phyloP scores from a whole-genome alignment of 176 grass and related monocot species.

The Avena eriantha region DNA sequence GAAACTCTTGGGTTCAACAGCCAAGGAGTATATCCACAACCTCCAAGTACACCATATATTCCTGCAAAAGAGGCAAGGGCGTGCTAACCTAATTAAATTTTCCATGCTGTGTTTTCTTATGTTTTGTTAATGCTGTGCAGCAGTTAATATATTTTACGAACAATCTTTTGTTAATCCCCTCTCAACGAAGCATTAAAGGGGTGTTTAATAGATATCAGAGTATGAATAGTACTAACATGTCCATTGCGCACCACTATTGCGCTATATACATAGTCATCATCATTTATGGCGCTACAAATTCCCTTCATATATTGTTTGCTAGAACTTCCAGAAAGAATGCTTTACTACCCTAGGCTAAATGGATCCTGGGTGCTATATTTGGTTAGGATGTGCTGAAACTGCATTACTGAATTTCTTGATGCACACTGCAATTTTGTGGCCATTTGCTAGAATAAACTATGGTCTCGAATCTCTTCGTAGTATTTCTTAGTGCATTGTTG shows the following conservation, averaged over 20 bases:
- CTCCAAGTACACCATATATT: conserved; percentile 58
- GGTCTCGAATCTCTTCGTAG: neutral
- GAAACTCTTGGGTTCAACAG: conserved; percentile 58
- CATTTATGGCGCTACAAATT: neutral
- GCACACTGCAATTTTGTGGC: neutral
- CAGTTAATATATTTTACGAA: neutral
- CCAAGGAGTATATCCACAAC: conserved; percentile 71
- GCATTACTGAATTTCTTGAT: neutral
- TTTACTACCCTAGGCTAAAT: conserved; percentile 7
- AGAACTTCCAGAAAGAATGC: neutral
- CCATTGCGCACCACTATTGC: neutral
- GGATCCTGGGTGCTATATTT: neutral
- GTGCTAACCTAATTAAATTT: conserved; percentile 5
- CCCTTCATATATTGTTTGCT: no score
- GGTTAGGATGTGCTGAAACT: conserved; percentile 9
- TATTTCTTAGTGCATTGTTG: neutral
- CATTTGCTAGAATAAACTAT: conserved; percentile 7
- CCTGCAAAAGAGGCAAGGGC: conserved; percentile 67
- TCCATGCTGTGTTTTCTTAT: neutral
- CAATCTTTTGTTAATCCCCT: neutral
- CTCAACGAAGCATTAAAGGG: neutral
- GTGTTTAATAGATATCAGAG: neutral
- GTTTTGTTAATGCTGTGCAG: neutral
- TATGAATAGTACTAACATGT: neutral
- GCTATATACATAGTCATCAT: neutral